Evolutionary conservation across 352 stramenopile species (phyloP).

Genomic region (Phytophthora pluvialis): DNA sequence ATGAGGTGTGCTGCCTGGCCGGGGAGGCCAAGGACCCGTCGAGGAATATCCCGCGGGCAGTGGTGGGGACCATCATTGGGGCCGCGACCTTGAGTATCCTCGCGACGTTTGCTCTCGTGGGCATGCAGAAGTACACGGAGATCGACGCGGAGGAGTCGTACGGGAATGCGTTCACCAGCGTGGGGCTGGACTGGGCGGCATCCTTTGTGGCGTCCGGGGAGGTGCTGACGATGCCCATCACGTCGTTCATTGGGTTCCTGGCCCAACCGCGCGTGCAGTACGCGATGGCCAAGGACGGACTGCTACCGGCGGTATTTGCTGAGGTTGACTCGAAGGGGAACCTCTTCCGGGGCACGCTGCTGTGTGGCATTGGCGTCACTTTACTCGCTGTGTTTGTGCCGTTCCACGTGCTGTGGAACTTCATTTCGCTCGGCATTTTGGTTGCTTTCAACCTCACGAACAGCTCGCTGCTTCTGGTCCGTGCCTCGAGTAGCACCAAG

Average conservation of each 20-base stretch:
- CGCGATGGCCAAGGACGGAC: constrained; percentile 93
- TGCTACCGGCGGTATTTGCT: constrained; percentile 91
- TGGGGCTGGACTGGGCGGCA: constrained; percentile 70
- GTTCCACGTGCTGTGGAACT: constrained; percentile 89
- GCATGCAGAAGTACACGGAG: constrained; percentile 90
- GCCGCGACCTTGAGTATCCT: constrained; percentile 85
- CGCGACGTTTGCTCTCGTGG: constrained; percentile 92
- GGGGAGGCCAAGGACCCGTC: constrained; percentile 88
- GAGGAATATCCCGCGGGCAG: constrained; percentile 86
- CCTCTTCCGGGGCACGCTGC: constrained; percentile 70
- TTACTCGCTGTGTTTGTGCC: constrained; percentile 78
- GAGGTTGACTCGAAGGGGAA: constrained; percentile 72
- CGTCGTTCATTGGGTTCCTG: constrained; percentile 95
- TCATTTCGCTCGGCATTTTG: constrained; percentile 92
- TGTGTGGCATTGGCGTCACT: constrained; percentile 59
- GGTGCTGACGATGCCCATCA: constrained; percentile 95
- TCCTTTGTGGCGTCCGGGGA: constrained; percentile 92
- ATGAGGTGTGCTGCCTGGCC: constrained; percentile 96
- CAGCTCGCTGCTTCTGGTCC: constrained; percentile 76
- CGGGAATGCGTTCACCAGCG: constrained; percentile 74
- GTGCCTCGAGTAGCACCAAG: constrained; percentile 40
- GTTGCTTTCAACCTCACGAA: constrained; percentile 93
- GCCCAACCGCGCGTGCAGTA: constrained; percentile 92
- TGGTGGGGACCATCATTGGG: constrained; percentile 90
- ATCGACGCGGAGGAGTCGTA: constrained; percentile 81